Evolutionary conservation across 106 monocot genomes (phyloP).

Genomic region (Gastrodia elata): DNA sequence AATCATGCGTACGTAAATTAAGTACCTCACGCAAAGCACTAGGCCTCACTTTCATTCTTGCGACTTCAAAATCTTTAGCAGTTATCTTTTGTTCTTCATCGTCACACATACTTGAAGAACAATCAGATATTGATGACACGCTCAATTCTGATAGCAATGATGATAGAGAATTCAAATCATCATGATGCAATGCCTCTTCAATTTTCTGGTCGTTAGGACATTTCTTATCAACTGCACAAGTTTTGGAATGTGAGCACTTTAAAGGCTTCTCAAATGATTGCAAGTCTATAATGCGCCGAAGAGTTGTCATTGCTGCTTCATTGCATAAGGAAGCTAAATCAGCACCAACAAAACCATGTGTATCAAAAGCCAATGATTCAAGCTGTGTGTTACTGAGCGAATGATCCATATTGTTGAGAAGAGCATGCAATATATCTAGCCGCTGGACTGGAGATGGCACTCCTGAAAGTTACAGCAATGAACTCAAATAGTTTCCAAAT

Average conservation of each 20-base stretch:
- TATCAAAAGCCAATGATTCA: slow-evolving; percentile 56
- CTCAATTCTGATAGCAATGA: slow-evolving; percentile 51
- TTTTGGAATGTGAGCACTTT: not conserved
- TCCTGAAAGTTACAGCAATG: slow-evolving; percentile 34
- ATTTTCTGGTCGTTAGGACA: slow-evolving; percentile 2
- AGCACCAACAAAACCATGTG: slow-evolving; percentile 98
- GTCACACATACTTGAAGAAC: not conserved
- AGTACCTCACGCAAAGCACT: slow-evolving; percentile 97
- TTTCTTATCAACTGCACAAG: not conserved
- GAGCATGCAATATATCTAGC: slow-evolving; percentile 57
- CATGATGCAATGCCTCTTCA: not conserved
- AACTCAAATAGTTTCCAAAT: not conserved
- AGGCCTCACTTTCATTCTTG: slow-evolving; percentile 87
- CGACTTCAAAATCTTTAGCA: slow-evolving; percentile 68
- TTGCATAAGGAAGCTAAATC: slow-evolving; percentile 93
- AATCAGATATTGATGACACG: slow-evolving; percentile 27
- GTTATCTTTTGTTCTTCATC: slow-evolving; percentile 28
- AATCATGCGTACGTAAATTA: not conserved
- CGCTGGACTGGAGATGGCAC: slow-evolving; percentile 92
- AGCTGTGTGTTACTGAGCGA: slow-evolving; percentile 44
- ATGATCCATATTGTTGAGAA: slow-evolving; percentile 53
- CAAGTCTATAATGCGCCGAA: slow-evolving; percentile 44
- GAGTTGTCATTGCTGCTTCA: slow-evolving; percentile 72
- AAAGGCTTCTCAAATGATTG: slow-evolving; percentile 11
- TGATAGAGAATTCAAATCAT: slow-evolving; percentile 32